Evolutionary conservation across 306 rosid genomes (phyloP), one percentile per base, ranked within the genome.

Genomic region (Styphnolobium japonicum): DNA sequence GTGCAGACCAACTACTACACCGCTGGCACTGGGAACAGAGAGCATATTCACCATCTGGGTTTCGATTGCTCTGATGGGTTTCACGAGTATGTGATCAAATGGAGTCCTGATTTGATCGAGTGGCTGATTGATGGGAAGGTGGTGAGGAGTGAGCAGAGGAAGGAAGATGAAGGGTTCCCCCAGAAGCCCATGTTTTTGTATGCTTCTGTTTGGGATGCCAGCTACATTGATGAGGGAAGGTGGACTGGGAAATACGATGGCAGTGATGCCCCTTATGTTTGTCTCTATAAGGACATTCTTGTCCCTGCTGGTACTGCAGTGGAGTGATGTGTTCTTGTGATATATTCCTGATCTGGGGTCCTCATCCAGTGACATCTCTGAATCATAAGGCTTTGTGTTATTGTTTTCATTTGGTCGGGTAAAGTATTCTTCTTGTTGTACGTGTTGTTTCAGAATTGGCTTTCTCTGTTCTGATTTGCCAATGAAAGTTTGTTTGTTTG

Each of bases 191-290:
- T 83, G 91, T 91, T 81, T 80, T 70, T 91, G 79, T 91, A 86
- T 73, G 88, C 91, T n/a, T 86, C 89, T 6, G 8, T 89, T 70
- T 91, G 92, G 97, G 86, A 89, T 71, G 91, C 89, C 1, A 91
- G 90, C 76, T 81, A 67, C 34, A 76, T 89, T 10, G 82, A n/a
- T 15, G 84, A 79, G 7, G 96, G 92, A 16, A 76, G 71, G 45
- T 91, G 96, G 90, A 70, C 90, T 10, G 90, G 90, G 68, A 77
- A 69, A 15, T 91, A 86, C 29, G 72, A 22, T 58, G 92, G 92
- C 0, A 72, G 77, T 68, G 87, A 88, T 75, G 88, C 80, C 0
- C 92, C 94, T 4, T 89, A 91, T 71, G 89, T 81, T 86, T 91
- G 97, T 71, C 67, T 81, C 31, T 89, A 88, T 58, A 86, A 85